Evolutionary conservation across 129 eudicot genomes (phyloP).

Genomic region (Daucus carota): DH1_v3.0 NC_030385.2:40518001-40518500

Average conservation of each 20-base stretch:
- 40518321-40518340: background rate
- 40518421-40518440: background rate
- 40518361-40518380: background rate
- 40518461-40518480: background rate
- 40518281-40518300: background rate
- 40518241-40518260: slow-evolving; percentile 48
- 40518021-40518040: background rate
- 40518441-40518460: background rate
- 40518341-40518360: background rate
- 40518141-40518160: slow-evolving; percentile 64
- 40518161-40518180: slow-evolving; percentile 98
- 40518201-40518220: slow-evolving; percentile 93
- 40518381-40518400: background rate
- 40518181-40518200: slow-evolving; percentile 88
- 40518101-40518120: slow-evolving; percentile 84
- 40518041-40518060: background rate
- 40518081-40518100: slow-evolving; percentile 3
- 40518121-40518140: slow-evolving; percentile 97
- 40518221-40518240: slow-evolving; percentile 97
- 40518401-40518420: background rate
- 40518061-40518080: background rate
- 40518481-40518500: background rate
- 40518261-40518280: background rate
- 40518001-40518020: background rate
- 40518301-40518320: background rate